These are phyloP conservation scores for Rusavskia elegans DNA, from an alignment of 495 filamentous ascomycete species.

Conservation along the genomic window DNA sequence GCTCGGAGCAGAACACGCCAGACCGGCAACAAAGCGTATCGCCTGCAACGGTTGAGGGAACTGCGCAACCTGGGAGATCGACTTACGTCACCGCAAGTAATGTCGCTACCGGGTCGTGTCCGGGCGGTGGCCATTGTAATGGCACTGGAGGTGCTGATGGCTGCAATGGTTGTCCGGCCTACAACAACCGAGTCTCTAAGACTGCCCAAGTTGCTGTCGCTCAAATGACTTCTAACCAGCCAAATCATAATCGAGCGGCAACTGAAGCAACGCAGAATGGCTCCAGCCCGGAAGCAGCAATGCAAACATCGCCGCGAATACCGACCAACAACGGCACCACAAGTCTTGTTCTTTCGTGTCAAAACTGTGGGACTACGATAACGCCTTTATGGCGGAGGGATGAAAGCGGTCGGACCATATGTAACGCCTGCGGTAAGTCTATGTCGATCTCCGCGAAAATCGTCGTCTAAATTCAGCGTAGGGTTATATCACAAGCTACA, in stretches of 20 bases:
- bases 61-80: conserved; percentile 35
- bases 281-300: conserved; percentile 10
- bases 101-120: conserved; percentile 68
- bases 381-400: conserved; percentile 94
- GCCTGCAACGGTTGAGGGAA: conserved; percentile 18
- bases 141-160: conserved; percentile 93
- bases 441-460: conserved; percentile 2
- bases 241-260: conserved; percentile 1
- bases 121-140: conserved; percentile 89
- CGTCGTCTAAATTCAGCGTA: conserved; percentile 24
- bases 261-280: conserved; percentile 8
- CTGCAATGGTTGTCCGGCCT: conserved; percentile 90
- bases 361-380: conserved; percentile 94
- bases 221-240: conserved; percentile 19
- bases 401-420: conserved; percentile 90
- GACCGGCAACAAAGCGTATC: conserved; percentile 22
- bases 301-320: conserved; percentile 2
- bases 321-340: conserved; percentile 23
- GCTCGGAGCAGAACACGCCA: conserved; percentile 12
- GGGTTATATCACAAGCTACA: conserved; percentile 97
- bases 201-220: conserved; percentile 51
- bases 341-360: conserved; percentile 78
- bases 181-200: conserved; percentile 91
- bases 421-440: conserved; percentile 89
- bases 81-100: conserved; percentile 65